These are phyloP conservation scores for Chrysosphaeria jannelii DNA, from an alignment of 2,329 filamentous ascomycete species.

Conservation along the genomic window DNA sequence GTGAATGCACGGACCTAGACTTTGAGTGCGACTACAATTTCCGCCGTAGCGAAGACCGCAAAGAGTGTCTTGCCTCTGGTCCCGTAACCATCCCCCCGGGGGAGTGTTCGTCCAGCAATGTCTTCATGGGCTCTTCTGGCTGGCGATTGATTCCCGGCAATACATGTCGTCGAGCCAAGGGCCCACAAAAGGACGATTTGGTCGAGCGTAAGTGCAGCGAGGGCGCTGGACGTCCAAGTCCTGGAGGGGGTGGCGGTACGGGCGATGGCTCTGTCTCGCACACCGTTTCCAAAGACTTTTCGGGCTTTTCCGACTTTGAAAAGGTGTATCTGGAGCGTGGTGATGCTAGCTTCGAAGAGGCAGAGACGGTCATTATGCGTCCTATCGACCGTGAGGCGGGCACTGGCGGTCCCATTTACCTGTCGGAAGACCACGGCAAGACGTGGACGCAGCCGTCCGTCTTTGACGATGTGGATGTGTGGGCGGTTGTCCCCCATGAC, in stretches of 20 bases:
- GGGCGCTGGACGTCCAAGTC: conserved; percentile 15
- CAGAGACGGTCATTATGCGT: conserved; percentile 36
- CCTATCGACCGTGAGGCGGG: conserved; percentile 16
- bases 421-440: conserved; percentile 71
- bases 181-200: conserved; percentile 35
- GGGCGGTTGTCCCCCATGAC: conserved; percentile 42
- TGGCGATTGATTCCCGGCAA: conserved; percentile 79
- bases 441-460: conserved; percentile 35
- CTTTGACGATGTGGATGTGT: conserved; percentile 38
- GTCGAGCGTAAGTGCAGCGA: conserved; percentile 53
- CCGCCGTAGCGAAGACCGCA: conserved; percentile 28
- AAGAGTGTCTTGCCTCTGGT: conserved; percentile 35
- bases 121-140: conserved; percentile 59
- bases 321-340: conserved; percentile 55
- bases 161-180: conserved; percentile 29
- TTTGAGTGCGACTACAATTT: conserved; percentile 98
- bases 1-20: conserved; percentile 55
- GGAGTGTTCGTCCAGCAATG: too few relatives aligned
- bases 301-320: conserved; percentile 15
- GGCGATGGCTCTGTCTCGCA: too few relatives aligned
- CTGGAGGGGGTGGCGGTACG: conserved; percentile 10
- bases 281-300: too few relatives aligned
- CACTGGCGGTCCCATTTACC: conserved; percentile 28
- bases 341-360: conserved; percentile 20
- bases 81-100: conserved; percentile 36